Percentiles rank a stretch among this genome's conserved stretches.
Conservation (phyloP, 2,329 filamentous ascomycete genomes). For the Fusarium staphyleae region DNA sequence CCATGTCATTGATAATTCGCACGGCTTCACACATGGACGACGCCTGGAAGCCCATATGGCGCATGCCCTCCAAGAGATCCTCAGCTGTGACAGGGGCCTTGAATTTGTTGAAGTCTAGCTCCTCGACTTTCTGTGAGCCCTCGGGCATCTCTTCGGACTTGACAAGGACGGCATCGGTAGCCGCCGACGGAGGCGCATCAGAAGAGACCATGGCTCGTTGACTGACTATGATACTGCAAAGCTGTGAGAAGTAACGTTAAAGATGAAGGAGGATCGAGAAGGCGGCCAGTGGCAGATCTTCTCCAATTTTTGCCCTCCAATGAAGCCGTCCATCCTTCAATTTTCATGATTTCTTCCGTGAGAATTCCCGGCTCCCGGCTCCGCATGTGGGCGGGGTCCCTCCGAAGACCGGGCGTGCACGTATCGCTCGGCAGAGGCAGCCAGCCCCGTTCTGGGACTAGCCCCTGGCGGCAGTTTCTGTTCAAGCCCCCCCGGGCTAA, state of each 20-base stretch:
- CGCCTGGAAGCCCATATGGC: slow-evolving; percentile 78
- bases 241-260: no score
- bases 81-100: slow-evolving; percentile 81
- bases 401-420: slow-evolving; percentile 24
- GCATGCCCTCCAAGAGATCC: slow-evolving; percentile 83
- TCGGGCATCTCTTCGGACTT: slow-evolving; percentile 82
- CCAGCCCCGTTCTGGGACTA: slow-evolving; percentile 28
- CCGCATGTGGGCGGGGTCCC: slow-evolving; percentile 27
- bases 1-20: slow-evolving; percentile 95
- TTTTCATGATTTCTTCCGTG: slow-evolving; percentile 28
- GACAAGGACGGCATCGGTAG: slow-evolving; percentile 83
- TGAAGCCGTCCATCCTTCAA: slow-evolving; percentile 1
- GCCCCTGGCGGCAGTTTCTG: slow-evolving; percentile 29
- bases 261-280: neutral
- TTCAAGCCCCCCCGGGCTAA: slow-evolving; percentile 24
- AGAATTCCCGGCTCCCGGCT: slow-evolving; percentile 30
- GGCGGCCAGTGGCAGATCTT: neutral
- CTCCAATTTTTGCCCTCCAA: neutral
- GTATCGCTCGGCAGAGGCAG: slow-evolving; percentile 19
- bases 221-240: neutral
- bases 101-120: slow-evolving; percentile 90
- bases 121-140: slow-evolving; percentile 80
- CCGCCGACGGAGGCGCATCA: slow-evolving; percentile 62
- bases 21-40: slow-evolving; percentile 84
- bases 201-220: slow-evolving; percentile 43